A percentile compares a stretch with the other conserved stretches of the same genome.
phyloP scores from a whole-genome alignment of 1,139 yeast genomes.

The Debaryomyces singareniensis region DNA sequence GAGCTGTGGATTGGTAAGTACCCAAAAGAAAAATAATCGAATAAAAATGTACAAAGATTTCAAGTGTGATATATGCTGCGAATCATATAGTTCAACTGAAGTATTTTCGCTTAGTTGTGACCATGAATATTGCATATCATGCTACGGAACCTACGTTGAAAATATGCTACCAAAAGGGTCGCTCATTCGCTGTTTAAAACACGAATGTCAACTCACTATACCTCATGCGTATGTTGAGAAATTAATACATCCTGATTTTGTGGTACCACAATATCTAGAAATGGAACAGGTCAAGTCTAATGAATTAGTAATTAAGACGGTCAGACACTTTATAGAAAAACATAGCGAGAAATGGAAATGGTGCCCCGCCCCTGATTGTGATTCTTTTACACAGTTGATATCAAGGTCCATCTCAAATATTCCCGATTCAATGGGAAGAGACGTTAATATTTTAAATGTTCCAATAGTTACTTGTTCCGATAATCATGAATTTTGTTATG shows the following conservation, averaged over 20 bases:
- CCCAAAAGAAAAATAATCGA: slow-evolving; percentile 10
- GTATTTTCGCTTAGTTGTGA: slow-evolving; percentile 59
- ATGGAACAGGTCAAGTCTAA: slow-evolving; percentile 6
- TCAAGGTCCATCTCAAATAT: slow-evolving; percentile 20
- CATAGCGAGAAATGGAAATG: slow-evolving; percentile 50
- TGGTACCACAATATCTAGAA: not conserved
- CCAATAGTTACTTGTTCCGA: slow-evolving; percentile 67
- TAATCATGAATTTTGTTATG: slow-evolving; percentile 72
- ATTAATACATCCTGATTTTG: slow-evolving; percentile 6
- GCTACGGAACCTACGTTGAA: slow-evolving; percentile 57
- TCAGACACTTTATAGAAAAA: slow-evolving; percentile 46
- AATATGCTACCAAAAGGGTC: slow-evolving; percentile 47
- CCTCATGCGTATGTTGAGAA: slow-evolving; percentile 26
- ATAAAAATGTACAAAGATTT: slow-evolving; percentile 23
- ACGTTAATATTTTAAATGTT: slow-evolving; percentile 19
- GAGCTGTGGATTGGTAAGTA: slow-evolving; percentile 40
- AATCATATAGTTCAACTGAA: slow-evolving; percentile 28
- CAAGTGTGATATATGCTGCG: slow-evolving; percentile 69
- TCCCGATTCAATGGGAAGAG: slow-evolving; percentile 25
- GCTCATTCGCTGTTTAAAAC: slow-evolving; percentile 62
- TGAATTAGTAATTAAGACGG: slow-evolving; percentile 19
- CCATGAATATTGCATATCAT: slow-evolving; percentile 62
- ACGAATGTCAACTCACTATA: slow-evolving; percentile 24
- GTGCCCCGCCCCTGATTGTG: slow-evolving; percentile 91
- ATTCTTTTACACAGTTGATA: slow-evolving; percentile 46